A percentile compares a stretch with the other conserved stretches of the same genome.
These are phyloP conservation scores for Lophiotrema nucula DNA, from an alignment of 495 filamentous ascomycete genomes.

Conservation along the genomic window DNA sequence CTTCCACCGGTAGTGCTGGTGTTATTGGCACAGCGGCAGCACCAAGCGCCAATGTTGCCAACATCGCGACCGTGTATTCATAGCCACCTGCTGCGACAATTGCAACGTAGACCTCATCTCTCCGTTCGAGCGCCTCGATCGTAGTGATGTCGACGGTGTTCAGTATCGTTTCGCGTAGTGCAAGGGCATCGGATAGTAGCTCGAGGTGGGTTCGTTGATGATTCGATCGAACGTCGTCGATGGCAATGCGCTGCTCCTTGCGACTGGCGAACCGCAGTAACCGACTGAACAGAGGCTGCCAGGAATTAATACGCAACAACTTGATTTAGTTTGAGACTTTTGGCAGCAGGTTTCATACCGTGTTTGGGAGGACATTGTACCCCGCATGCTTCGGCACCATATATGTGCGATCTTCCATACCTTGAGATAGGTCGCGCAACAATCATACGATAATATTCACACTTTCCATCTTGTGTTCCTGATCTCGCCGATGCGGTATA, in stretches of 20 bases:
- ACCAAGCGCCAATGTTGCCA: slow-evolving; percentile 47
- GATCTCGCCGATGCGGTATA: too few relatives aligned
- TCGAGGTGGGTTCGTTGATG: slow-evolving; percentile 37
- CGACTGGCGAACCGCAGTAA: slow-evolving; percentile 38
- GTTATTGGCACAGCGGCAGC: slow-evolving; percentile 44
- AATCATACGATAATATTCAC: too few relatives aligned
- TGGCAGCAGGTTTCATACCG: slow-evolving; percentile 4
- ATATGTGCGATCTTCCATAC: slow-evolving; percentile 19
- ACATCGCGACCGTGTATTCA: slow-evolving; percentile 49
- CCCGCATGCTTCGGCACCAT: slow-evolving; percentile 25
- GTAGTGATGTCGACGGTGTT: slow-evolving; percentile 20
- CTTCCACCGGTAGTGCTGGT: slow-evolving; percentile 42
- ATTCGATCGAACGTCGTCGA: slow-evolving; percentile 34
- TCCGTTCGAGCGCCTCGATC: slow-evolving; percentile 29
- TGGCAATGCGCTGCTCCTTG: slow-evolving; percentile 27
- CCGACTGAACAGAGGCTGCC: slow-evolving; percentile 37
- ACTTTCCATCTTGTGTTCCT: too few relatives aligned
- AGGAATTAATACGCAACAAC: neutral
- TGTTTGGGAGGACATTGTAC: slow-evolving; percentile 22
- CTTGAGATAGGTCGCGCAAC: neutral
- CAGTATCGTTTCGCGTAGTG: slow-evolving; percentile 31
- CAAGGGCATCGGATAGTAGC: slow-evolving; percentile 40
- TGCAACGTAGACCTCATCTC: slow-evolving; percentile 49
- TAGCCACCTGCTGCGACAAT: slow-evolving; percentile 50
- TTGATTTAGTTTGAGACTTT: neutral